Percentiles rank a stretch among this genome's conserved stretches.
These are phyloP conservation scores for Lipomyces yamanashiensis DNA, from an alignment of 805 yeast species.

Conservation along the genomic window DNA sequence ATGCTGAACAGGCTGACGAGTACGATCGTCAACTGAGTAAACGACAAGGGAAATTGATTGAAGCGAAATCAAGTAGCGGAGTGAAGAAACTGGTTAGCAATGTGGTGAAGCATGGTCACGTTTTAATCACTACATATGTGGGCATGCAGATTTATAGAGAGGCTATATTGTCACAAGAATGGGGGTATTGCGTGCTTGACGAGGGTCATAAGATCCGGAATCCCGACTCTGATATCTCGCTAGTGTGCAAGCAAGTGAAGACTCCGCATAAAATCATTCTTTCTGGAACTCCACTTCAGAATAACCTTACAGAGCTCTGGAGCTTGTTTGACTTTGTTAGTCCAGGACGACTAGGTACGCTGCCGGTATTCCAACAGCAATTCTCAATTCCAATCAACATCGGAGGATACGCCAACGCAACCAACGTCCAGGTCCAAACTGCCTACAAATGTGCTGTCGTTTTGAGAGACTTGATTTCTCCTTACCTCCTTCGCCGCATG, in stretches of 20 bases:
- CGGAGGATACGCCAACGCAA: constrained; percentile 98
- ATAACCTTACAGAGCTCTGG: constrained; percentile 91
- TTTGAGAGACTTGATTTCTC: constrained; percentile 83
- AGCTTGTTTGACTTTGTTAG: constrained; percentile 91
- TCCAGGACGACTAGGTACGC: constrained; percentile 92
- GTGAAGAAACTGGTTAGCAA: constrained; percentile 35
- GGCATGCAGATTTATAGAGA: constrained; percentile 75
- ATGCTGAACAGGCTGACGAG: constrained; percentile 40
- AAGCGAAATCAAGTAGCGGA: constrained; percentile 40
- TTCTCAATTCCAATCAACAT: constrained; percentile 90
- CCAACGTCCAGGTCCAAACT: constrained; percentile 92
- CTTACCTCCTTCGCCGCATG: constrained; percentile 82
- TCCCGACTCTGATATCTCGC: constrained; percentile 86
- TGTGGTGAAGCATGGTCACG: constrained; percentile 61
- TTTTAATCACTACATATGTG: constrained; percentile 88
- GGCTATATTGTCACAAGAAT: constrained; percentile 63
- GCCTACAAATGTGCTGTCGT: constrained; percentile 96
- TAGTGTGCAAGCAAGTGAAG: constrained; percentile 79
- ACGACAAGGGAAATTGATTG: constrained; percentile 40
- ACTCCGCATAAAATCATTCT: constrained; percentile 86
- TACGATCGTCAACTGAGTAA: constrained; percentile 47
- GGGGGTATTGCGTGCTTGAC: constrained; percentile 92
- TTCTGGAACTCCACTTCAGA: constrained; percentile 97
- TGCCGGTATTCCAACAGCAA: constrained; percentile 92
- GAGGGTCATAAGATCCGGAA: constrained; percentile 97